Base-by-base conservation (phyloP, 345 rosid genomes). In the Melaleuca alternifolia region DNA sequence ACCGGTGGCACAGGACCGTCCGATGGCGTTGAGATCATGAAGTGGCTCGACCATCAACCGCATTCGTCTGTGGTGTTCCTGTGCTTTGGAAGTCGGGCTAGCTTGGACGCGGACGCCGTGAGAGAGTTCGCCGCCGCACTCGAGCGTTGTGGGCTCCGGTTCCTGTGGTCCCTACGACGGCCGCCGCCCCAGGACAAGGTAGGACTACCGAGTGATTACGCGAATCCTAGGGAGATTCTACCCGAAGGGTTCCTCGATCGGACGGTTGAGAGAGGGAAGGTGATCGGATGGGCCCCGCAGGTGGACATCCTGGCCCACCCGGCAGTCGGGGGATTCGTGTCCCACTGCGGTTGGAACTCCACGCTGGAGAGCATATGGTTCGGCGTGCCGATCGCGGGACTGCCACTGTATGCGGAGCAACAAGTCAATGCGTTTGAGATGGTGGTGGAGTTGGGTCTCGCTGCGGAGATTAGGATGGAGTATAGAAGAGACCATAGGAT, bases 321-420 rank as follows among this genome's bases (percentile, higher is more conserved):
- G 33, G 85, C 92, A 1, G 84, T 91, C 3, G 95, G 94, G 16
- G 97, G 96, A 11, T 95, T 94, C 18, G 94, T 95, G 26, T 88
- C 94, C 13, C 95, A 95, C 46, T 92, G 96, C 21, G 96, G 95
- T 5, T 94, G 96, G 96, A 93, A 94, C 83, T 95, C 98, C 0
- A 88, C 33, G 0, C 52, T 94, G 8, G 96, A 95, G 88, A 91
- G 93, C n/a, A n/a, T 94, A 44, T 90, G 94, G 93, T 92, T 89
- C 13, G 96, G 93, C 3, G 93, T 93, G 24, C 98, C 95, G 1
- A 88, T 87, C 0, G 90, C 93, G 10, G 85, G 93, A 1, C 93
- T 95, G 95, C 98, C 98, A 24, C 21, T 92, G 51, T 83, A 90
- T 54, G 92, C 91, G 0, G 96, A 95, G 86, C 98, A 95, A 56